Evolutionary conservation across 192 early-diverging fungal species (phyloP), one percentile per base, ranked within the genome.

Genomic region (Cladochytrium replicatum): DNA sequence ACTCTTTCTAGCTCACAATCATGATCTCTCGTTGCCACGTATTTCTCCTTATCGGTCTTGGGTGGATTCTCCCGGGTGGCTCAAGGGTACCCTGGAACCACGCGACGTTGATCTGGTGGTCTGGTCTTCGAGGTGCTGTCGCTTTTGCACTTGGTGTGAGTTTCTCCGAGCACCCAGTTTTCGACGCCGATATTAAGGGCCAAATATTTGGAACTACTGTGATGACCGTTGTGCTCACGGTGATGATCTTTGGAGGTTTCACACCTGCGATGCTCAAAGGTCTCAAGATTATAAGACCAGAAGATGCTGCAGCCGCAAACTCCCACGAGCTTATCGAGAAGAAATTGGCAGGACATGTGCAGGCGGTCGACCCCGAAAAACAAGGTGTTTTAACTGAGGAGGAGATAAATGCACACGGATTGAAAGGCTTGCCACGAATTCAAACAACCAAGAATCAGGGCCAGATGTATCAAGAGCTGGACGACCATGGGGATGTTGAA

Each of bases 131-230:
- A 39, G 77, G 77, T 3, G 77, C 77, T 30, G 77, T 79, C 11
- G 77, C 77, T 1, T 79, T 79, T 54, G 77, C 77, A 9, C 61
- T 79, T 15, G 74, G 65, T 8, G 77, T 79, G 9, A 63, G 62
- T 13, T 72, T 79, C 62, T 60, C 77, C 25, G 77, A 79, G 29
- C 59, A 72, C 52, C 68, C 64, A 3, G 57, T 61, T 40, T 77
- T 79, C 51, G 45, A 48, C 32, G 43, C 49, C 3, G 66, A 63
- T 9, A 54, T 71, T 48, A 76, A 75, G 40, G 65, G 68, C 17
- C 52, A 58, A 15, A 74, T 79, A 32, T 79, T 79, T 48, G 74
- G 77, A 19, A 79, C 77, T 1, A 70, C 73, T n/a, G 71, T 79
- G 50, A 71, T 75, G 60, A 74, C 77, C 6, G 63, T 79, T 39